Percentiles rank a stretch among this genome's conserved stretches.
phyloP scores from a whole-genome alignment of 176 grass and related monocot genomes.

The Saccharum spontaneum region DNA sequence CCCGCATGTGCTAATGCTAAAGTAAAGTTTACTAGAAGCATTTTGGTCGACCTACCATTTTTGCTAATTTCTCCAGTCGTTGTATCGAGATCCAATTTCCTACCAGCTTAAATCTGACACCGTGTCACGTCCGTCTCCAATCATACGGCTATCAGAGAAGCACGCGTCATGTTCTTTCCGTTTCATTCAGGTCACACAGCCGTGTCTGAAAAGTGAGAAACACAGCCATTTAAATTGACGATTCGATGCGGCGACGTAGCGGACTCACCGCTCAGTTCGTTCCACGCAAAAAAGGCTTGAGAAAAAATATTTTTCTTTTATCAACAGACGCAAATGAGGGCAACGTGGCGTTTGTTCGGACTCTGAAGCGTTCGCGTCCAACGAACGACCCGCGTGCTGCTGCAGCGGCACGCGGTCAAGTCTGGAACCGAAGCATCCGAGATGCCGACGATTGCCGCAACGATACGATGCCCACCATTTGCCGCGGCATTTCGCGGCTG shows the following conservation, averaged over 20 bases:
- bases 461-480: not conserved
- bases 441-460: not conserved
- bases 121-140: too few relatives aligned
- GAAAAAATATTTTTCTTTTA: not conserved
- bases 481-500: slow-evolving; percentile 25
- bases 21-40: too few relatives aligned
- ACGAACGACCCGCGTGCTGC: slow-evolving; percentile 11
- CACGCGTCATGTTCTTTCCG: too few relatives aligned
- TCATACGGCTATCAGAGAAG: too few relatives aligned
- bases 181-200: too few relatives aligned
- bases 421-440: not conserved
- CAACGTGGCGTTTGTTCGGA: not conserved
- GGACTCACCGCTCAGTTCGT: not conserved
- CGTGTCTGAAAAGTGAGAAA: not conserved
- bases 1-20: too few relatives aligned
- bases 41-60: too few relatives aligned
- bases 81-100: too few relatives aligned
- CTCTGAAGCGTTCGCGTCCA: not conserved
- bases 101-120: too few relatives aligned
- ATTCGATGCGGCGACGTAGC: not conserved
- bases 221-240: not conserved
- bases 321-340: not conserved
- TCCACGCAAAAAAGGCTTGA: not conserved
- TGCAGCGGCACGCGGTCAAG: slow-evolving; percentile 23
- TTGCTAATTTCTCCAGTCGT: too few relatives aligned